Evolutionary conservation across 2,329 filamentous ascomycete species (phyloP), one percentile per base, ranked within the genome.

Genomic region (Paecilomyces sp.): DNA sequence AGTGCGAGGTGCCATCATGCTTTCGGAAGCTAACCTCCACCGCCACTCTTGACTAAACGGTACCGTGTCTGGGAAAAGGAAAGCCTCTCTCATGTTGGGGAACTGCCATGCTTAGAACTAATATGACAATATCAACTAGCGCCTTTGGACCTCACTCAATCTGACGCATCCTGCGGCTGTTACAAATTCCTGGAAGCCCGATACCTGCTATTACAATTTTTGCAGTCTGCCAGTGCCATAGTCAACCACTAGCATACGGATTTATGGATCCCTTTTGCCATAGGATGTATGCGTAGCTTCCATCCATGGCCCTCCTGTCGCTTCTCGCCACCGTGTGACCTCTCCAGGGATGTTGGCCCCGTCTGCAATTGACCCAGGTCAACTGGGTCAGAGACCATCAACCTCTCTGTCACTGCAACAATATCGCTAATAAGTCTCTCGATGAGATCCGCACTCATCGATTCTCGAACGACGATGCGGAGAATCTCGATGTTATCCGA

Each of bases 361-460:
- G 76, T 77, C 64, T 81, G 77, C 67, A 82, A 78, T 18, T 76
- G 74, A 7, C 76, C 73, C 52, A 87, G 66, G 61, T 88, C 85
- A 9, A 79, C 69, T 36, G 76, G 70, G 64, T 82, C 80, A 34
- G 77, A 77, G 13, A 79, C 77, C 69, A 88, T 86, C 60, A 89
- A 69, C 53, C 72, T 78, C 75, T 89, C 83, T 3, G 86, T 88
- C 6, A 86, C 82, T 8, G 77, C 70, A 61, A 82, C 80, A 33
- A 88, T 81, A 68, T 89, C 86, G 1, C 79, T 75, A 50, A 89
- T 81, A 28, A 89, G 75, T 1, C 83, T 75, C 70, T 88, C 85
- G 28, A 89, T 76, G 55, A 89, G 76, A 68, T 89, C 86, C n/a
- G 88, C 73, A n/a, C 80, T 84, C 83, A 89, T 84, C 65, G 78